Percentiles rank a stretch among this genome's conserved stretches.
phyloP scores from a whole-genome alignment of 73 alveolate genomes.

The Paraurostyla sp. region DNA sequence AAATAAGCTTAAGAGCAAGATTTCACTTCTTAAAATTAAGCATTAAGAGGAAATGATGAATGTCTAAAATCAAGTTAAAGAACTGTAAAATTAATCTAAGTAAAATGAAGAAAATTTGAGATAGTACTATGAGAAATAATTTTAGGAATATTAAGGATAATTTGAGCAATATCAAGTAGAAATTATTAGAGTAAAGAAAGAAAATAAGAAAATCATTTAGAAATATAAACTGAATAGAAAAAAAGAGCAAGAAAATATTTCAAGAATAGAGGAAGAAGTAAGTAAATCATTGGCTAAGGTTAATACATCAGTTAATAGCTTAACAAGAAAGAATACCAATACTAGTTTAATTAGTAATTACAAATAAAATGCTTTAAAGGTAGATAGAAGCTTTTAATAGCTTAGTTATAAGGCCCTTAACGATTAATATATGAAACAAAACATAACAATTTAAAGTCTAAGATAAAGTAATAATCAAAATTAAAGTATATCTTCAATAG shows the following conservation, averaged over 20 bases:
- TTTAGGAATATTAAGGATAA: not conserved
- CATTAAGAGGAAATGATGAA: slow-evolving; percentile 14
- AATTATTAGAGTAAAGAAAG: not conserved
- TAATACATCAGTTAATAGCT: not conserved
- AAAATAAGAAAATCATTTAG: not conserved
- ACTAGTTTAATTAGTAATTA: not conserved
- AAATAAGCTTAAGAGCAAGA: not conserved
- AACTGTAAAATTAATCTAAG: not conserved
- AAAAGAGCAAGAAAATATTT: slow-evolving; percentile 17
- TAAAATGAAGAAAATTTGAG: not conserved
- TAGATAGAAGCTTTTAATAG: not conserved
- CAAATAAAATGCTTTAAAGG: not conserved
- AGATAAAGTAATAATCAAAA: not conserved
- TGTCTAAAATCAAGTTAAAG: too few species aligned
- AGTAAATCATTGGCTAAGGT: slow-evolving; percentile 24
- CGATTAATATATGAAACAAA: too few species aligned
- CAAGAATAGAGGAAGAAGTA: slow-evolving; percentile 27
- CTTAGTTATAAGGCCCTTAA: not conserved
- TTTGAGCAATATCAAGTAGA: not conserved
- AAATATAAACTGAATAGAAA: not conserved
- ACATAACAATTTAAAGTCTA: not conserved
- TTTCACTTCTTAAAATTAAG: not conserved
- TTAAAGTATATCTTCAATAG: too few species aligned
- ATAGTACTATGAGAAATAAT: not conserved
- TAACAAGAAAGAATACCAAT: not conserved